phyloP scores from a whole-genome alignment of 1,284 basidiomycete species.

The Polyporus tsugae region DNA sequence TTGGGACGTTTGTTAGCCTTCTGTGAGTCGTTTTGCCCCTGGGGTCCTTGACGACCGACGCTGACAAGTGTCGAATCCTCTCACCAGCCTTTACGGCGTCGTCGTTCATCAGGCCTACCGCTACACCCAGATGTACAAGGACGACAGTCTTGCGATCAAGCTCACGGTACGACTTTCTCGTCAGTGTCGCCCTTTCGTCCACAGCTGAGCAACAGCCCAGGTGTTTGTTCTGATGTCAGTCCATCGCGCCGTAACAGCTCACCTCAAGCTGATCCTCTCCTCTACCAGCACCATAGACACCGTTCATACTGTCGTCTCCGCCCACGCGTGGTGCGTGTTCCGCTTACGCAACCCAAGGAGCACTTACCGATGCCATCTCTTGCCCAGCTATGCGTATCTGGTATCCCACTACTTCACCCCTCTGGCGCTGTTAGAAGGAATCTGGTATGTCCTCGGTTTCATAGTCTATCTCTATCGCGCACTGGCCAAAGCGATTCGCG shows the following conservation, averaged over 20 bases:
- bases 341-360: too few relatives aligned
- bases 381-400: conserved; percentile 16
- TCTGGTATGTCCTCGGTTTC: conserved; percentile 3
- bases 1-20: conserved; percentile 6
- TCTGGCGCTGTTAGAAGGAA: background rate
- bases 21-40: background rate
- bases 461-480: background rate
- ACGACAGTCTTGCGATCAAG: conserved; percentile 7
- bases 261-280: background rate
- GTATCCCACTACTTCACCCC: conserved; percentile 14
- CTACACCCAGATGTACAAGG: conserved; percentile 8
- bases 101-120: conserved; percentile 16
- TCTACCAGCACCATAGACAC: conserved; percentile 11
- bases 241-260: background rate
- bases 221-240: background rate
- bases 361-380: background rate
- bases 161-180: background rate
- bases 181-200: background rate
- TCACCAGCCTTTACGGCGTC: conserved; percentile 12
- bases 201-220: background rate
- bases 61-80: background rate
- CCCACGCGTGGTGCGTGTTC: conserved; percentile 16
- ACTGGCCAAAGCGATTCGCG: too few relatives aligned
- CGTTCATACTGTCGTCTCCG: conserved; percentile 2
- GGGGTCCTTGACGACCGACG: background rate